phyloP scores from a whole-genome alignment of 192 early-diverging fungal species.

The Ambispora gerdemannii region DNA sequence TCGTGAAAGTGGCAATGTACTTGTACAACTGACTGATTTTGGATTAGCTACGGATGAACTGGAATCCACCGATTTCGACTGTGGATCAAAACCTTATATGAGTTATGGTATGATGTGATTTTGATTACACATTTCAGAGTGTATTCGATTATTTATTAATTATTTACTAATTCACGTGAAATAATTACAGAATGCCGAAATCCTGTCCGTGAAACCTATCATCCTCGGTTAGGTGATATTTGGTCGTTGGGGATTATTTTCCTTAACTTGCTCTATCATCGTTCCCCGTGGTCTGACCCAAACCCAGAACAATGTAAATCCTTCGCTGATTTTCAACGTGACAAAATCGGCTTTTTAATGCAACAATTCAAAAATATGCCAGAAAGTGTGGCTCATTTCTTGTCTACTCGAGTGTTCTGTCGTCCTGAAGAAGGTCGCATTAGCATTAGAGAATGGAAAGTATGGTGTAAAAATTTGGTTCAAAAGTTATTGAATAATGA shows the following conservation, averaged over 20 bases:
- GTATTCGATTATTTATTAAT: no score
- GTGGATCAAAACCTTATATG: constrained; percentile 67
- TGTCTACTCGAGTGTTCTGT: constrained; percentile 61
- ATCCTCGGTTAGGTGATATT: constrained; percentile 60
- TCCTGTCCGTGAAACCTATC: constrained; percentile 44
- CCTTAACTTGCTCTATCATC: constrained; percentile 67
- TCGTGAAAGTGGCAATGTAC: constrained; percentile 30
- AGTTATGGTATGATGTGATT: constrained; percentile 38
- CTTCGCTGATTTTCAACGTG: constrained; percentile 58
- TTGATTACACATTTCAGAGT: background rate
- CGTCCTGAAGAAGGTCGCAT: constrained; percentile 34
- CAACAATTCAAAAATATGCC: constrained; percentile 55
- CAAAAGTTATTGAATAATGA: constrained; percentile 18
- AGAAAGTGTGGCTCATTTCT: constrained; percentile 55
- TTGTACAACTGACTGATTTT: constrained; percentile 86
- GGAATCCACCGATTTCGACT: constrained; percentile 82
- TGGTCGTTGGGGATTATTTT: constrained; percentile 75
- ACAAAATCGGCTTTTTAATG: constrained; percentile 59
- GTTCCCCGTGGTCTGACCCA: constrained; percentile 71
- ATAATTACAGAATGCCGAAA: constrained; percentile 44
- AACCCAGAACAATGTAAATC: constrained; percentile 54
- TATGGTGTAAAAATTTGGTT: constrained; percentile 33
- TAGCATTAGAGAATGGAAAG: constrained; percentile 31
- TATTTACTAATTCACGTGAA: no score
- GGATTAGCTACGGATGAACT: constrained; percentile 82